Evolutionary conservation across 176 grass and related monocot species (phyloP).

Genomic region (Oryza rufipogon): DNA sequence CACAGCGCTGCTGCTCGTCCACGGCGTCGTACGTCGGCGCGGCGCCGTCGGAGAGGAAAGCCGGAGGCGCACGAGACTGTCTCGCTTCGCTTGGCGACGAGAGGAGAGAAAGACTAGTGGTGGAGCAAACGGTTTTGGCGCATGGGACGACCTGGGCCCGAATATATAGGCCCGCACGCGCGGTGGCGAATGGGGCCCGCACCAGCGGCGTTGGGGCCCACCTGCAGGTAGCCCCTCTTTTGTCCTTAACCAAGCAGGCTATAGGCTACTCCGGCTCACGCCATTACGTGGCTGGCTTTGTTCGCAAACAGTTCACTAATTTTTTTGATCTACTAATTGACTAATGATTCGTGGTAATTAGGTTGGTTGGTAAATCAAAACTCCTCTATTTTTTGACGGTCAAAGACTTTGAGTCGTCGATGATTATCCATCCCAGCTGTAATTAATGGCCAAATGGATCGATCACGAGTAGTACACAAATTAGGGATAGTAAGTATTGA

Average conservation of each 20-base stretch:
- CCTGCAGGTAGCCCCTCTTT: not conserved
- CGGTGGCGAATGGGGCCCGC: not conserved
- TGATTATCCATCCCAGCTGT: not conserved
- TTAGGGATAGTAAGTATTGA: too few relatives aligned
- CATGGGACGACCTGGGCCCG: constrained; percentile 18
- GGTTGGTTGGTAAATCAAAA: not conserved
- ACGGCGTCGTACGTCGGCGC: not conserved
- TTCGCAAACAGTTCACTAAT: too few relatives aligned
- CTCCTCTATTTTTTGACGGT: not conserved
- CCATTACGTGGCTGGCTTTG: not conserved
- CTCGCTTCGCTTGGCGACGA: not conserved
- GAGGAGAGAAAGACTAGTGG: not conserved
- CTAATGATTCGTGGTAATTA: not conserved
- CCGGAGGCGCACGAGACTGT: constrained; percentile 13
- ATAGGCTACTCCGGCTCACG: too few relatives aligned
- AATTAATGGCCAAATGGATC: not conserved
- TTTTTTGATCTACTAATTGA: not conserved
- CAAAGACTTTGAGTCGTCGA: not conserved
- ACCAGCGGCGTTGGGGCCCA: too few relatives aligned
- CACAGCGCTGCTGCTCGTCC: too few relatives aligned
- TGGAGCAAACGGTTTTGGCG: constrained; percentile 37
- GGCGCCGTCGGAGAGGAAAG: constrained; percentile 3
- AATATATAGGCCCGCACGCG: constrained; percentile 45
- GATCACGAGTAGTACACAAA: too few relatives aligned
- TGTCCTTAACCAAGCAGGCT: not conserved